A percentile compares a stretch with the other conserved stretches of the same genome.
phyloP scores from a whole-genome alignment of 768 basidiomycete species.

The Boletus sensibilis region DNA sequence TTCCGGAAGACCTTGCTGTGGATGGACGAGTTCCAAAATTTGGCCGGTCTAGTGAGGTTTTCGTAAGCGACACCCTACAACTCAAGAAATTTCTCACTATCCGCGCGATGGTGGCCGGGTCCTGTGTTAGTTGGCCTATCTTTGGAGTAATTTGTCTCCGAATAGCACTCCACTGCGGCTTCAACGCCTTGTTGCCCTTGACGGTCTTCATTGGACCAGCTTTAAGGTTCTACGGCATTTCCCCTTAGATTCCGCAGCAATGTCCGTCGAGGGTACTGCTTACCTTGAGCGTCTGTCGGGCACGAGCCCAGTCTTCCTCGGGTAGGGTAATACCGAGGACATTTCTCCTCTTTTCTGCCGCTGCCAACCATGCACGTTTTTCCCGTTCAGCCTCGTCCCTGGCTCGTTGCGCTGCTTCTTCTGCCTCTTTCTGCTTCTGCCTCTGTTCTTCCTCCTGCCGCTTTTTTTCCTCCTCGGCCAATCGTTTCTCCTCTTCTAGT shows the following conservation, averaged over 20 bases:
- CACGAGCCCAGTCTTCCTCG: constrained; percentile 63
- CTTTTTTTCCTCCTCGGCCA: constrained; percentile 44
- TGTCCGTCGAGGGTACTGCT: constrained; percentile 16
- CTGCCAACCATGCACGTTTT: constrained; percentile 37
- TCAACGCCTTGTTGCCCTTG: constrained; percentile 54
- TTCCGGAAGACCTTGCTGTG: constrained; percentile 28
- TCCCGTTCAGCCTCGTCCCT: constrained; percentile 37
- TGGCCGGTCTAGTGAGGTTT: constrained; percentile 36
- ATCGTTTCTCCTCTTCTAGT: constrained; percentile 48
- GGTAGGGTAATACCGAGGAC: constrained; percentile 52
- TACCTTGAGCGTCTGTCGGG: constrained; percentile 56
- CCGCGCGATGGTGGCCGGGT: constrained; percentile 53
- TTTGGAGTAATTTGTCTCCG: constrained; percentile 83
- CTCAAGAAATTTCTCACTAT: constrained; percentile 50
- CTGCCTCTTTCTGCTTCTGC: constrained; percentile 33
- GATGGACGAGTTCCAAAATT: constrained; percentile 42
- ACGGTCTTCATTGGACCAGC: constrained; percentile 59
- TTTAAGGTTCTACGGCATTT: constrained; percentile 54
- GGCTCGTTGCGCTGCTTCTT: constrained; percentile 30
- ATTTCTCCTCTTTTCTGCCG: constrained; percentile 40
- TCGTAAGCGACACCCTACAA: constrained; percentile 13
- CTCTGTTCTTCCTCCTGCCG: constrained; percentile 43
- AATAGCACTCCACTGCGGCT: constrained; percentile 60
- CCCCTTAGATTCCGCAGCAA: constrained; percentile 25
- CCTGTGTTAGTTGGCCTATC: constrained; percentile 84